Evolutionary conservation across 176 grass and related monocot genomes (phyloP).

Genomic region (Triticum monococcum): DNA sequence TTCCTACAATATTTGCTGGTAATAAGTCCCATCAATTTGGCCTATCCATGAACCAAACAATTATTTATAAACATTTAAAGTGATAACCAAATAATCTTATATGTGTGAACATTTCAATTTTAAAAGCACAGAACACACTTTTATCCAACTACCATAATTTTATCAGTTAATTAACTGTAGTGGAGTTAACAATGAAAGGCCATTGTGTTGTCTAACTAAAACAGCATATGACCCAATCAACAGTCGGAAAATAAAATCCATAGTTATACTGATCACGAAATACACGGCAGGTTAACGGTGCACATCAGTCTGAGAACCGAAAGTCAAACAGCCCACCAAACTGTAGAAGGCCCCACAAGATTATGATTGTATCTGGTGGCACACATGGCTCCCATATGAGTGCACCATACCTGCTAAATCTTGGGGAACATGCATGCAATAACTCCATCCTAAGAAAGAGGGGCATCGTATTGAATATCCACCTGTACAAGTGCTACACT

Average conservation of each 20-base stretch:
- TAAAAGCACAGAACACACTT: neutral
- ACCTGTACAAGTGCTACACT: slow-evolving; percentile 20
- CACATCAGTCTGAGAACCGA: slow-evolving; percentile 12
- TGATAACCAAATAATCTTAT: neutral
- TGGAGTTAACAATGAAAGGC: neutral
- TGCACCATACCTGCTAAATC: slow-evolving; percentile 35
- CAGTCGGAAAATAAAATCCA: neutral
- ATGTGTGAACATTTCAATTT: neutral
- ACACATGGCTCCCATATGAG: slow-evolving; percentile 45
- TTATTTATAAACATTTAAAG: neutral
- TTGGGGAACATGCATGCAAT: slow-evolving; percentile 41
- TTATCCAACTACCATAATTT: neutral
- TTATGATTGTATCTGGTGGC: slow-evolving; percentile 41
- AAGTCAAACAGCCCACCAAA: slow-evolving; percentile 34
- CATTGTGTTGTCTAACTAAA: neutral
- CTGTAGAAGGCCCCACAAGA: slow-evolving; percentile 27
- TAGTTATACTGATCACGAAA: slow-evolving; percentile 19
- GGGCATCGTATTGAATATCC: slow-evolving; percentile 13
- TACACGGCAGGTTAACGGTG: slow-evolving; percentile 13
- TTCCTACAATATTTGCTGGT: neutral
- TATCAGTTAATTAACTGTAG: neutral
- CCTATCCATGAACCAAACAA: neutral
- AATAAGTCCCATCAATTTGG: neutral
- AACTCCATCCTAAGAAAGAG: slow-evolving; percentile 28
- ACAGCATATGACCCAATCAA: slow-evolving; percentile 7